Evolutionary conservation across 2,329 filamentous ascomycete genomes (phyloP), one percentile per base, ranked within the genome.

Genomic region (Dothiorella sarmentorum): DNA sequence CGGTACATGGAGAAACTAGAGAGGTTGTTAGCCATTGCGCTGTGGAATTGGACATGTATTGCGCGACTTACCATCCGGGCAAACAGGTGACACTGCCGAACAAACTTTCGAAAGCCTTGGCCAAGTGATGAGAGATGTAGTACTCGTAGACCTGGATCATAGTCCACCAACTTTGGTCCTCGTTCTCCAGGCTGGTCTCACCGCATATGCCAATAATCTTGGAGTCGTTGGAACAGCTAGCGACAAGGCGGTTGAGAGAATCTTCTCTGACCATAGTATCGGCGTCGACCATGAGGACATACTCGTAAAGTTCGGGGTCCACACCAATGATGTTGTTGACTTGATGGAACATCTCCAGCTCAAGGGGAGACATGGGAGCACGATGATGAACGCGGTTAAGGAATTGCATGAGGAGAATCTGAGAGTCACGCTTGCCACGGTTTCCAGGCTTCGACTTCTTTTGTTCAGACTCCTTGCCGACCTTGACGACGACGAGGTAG

Each of bases 131-230:
- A 27, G 94, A 97, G 70, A 99, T 99, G 74, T 92, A 99, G 80
- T 99, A 99, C 74, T 99, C 94, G 77, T 99, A 99, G 64, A 99
- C 94, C 74, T 99, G 94, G 69, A 99, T 99, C 94, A 99, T 99
- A 11, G 94, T 99, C 90, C 91, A 96, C 91, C 92, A 97, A 68
- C 87, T 92, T 65, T 87, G 84, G 67, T 97, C 91, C 73, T 97
- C 93, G 68, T 99, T 99, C 72, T 97, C 90, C 68, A 99, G 80
- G 73, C 88, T 94, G 1, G 94, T 99, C 74, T 99, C 94, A 71
- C 94, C 94, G 72, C 94, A 99, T 62, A 97, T 97, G 76, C 93
- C 94, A 22, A 90, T 91, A 77, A 99, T 96, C 78, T 95, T 96
- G 29, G 91, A 87, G 72, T 99, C 91, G 68, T 97, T 92, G 65